A percentile compares a stretch with the other conserved stretches of the same genome.
These are phyloP conservation scores for Auricularia sp. DNA, from an alignment of 768 basidiomycete species.

Conservation along the genomic window DNA sequence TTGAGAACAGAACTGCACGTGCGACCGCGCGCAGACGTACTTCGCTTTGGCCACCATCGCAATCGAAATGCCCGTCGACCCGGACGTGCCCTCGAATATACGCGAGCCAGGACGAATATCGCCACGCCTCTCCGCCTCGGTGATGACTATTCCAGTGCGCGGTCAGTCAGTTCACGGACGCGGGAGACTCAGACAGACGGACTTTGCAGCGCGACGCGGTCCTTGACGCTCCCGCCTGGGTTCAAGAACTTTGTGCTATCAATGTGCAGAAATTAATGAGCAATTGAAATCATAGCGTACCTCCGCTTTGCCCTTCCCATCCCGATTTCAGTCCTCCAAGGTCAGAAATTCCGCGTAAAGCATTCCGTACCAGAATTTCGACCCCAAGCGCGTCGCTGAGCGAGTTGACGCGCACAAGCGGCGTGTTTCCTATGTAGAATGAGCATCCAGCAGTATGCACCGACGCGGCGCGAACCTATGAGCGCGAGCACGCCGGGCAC, in stretches of 20 bases:
- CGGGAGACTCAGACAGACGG: slow-evolving; percentile 13
- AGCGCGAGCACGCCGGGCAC: slow-evolving; percentile 72
- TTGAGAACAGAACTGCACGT: background rate
- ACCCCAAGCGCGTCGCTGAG: slow-evolving; percentile 85
- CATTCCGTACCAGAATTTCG: slow-evolving; percentile 57
- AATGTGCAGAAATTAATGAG: background rate
- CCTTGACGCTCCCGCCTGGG: slow-evolving; percentile 96
- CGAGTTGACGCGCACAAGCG: slow-evolving; percentile 83
- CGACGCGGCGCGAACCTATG: slow-evolving; percentile 48
- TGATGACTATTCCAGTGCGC: slow-evolving; percentile 57
- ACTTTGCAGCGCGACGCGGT: slow-evolving; percentile 93
- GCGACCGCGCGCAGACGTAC: slow-evolving; percentile 29
- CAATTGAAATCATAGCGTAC: slow-evolving; percentile 29
- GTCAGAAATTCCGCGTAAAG: background rate
- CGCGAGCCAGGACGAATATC: slow-evolving; percentile 78
- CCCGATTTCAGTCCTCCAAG: too few relatives aligned
- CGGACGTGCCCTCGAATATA: slow-evolving; percentile 96
- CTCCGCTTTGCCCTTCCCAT: slow-evolving; percentile 72
- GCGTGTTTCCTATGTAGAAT: slow-evolving; percentile 69
- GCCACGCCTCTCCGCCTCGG: slow-evolving; percentile 82
- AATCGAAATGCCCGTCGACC: slow-evolving; percentile 92
- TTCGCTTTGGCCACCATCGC: slow-evolving; percentile 86
- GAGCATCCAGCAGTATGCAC: background rate
- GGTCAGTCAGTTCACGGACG: too few relatives aligned
- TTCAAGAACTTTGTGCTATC: slow-evolving; percentile 64